Evolutionary conservation across 345 rosid species (phyloP).

Genomic region (Diplotaxis tenuifolia): DNA sequence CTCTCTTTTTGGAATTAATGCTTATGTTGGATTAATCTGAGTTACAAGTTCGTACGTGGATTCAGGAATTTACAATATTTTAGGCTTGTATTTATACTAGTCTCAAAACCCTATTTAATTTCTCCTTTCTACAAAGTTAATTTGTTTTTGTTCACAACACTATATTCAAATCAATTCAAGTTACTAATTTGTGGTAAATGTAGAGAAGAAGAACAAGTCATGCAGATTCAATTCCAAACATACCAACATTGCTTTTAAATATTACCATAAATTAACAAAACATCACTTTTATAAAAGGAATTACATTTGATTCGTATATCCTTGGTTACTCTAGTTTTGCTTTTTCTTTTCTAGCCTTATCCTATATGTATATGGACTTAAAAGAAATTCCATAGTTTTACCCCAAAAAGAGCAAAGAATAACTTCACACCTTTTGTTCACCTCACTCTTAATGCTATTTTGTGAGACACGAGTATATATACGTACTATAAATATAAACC

Average conservation of each 20-base stretch:
- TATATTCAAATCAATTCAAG: not conserved
- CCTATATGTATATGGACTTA: not conserved
- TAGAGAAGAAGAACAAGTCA: not conserved
- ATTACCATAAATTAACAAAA: not conserved
- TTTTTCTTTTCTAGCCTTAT: not conserved
- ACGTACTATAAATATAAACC: not conserved
- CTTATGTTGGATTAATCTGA: not conserved
- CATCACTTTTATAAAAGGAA: not conserved
- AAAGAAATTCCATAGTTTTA: constrained; percentile 23
- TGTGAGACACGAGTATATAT: not conserved
- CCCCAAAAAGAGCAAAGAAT: constrained; percentile 33
- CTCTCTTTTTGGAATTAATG: not conserved
- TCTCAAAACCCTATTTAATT: no score
- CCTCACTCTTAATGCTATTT: constrained; percentile 31
- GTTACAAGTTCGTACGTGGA: no score
- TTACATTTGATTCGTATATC: not conserved
- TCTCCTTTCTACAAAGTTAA: no score
- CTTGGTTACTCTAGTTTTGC: constrained; percentile 1
- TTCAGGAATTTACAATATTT: no score
- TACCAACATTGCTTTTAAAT: not conserved
- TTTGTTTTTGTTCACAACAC: no score
- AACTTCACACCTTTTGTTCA: constrained; percentile 34
- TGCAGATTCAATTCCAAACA: not conserved
- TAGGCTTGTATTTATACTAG: no score
- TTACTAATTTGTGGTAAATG: not conserved